Evolutionary conservation across 495 filamentous ascomycete species (phyloP).

Genomic region (Filosporella fistucella): DNA sequence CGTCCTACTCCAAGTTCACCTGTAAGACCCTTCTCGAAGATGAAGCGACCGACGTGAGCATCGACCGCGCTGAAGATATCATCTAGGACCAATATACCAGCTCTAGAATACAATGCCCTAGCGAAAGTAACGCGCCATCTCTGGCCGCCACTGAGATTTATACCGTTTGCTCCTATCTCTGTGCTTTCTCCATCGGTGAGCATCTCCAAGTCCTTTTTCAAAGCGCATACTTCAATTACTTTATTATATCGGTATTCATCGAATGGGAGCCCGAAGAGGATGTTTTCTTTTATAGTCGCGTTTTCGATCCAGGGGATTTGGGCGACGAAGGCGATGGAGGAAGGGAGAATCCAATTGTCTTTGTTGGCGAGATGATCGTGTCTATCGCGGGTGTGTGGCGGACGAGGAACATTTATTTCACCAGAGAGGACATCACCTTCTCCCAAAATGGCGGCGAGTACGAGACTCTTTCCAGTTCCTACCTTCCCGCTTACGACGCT

Average conservation of each 20-base stretch:
- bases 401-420: constrained; percentile 43
- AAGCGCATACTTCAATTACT: constrained; percentile 63
- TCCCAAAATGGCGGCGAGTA: constrained; percentile 61
- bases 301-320: constrained; percentile 89
- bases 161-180: constrained; percentile 77
- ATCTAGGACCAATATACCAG: constrained; percentile 74
- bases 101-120: constrained; percentile 73
- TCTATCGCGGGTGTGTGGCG: constrained; percentile 38
- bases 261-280: constrained; percentile 68
- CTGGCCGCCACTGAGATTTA: constrained; percentile 82
- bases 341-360: constrained; percentile 66
- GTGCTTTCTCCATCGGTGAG: constrained; percentile 70
- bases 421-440: constrained; percentile 56
- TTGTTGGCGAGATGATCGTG: constrained; percentile 53
- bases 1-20: constrained; percentile 64
- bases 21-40: constrained; percentile 66
- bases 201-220: constrained; percentile 71
- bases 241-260: constrained; percentile 59
- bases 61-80: constrained; percentile 79
- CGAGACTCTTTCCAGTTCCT: constrained; percentile 63
- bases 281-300: constrained; percentile 69
- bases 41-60: constrained; percentile 71
- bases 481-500: constrained; percentile 69
- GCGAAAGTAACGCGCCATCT: constrained; percentile 79
- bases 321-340: constrained; percentile 68